A percentile compares a stretch with the other conserved stretches of the same genome.
Conservation (phyloP, 1,284 basidiomycete genomes). For the Heterobasidion irregulare region DNA sequence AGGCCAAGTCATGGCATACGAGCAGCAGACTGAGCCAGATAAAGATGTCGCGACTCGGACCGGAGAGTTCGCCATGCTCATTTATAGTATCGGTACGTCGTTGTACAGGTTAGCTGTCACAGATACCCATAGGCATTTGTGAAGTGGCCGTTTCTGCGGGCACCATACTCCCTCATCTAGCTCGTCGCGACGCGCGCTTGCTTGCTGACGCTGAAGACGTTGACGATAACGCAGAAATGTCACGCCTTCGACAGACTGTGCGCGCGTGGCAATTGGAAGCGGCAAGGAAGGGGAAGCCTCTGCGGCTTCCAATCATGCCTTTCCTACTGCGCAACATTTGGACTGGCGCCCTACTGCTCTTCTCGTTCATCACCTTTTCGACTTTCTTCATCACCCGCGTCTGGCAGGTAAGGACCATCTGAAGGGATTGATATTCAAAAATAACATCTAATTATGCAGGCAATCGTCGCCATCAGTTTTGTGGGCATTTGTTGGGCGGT, state of each 20-base stretch:
- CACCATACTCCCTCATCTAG: conserved; percentile 74
- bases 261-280: conserved; percentile 79
- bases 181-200: conserved; percentile 70
- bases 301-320: conserved; percentile 78
- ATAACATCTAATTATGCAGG: too few relatives aligned
- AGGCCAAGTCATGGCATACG: conserved; percentile 83
- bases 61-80: conserved; percentile 84
- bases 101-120: not conserved
- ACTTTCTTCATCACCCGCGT: conserved; percentile 82
- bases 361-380: conserved; percentile 68
- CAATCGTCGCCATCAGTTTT: conserved; percentile 53
- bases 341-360: conserved; percentile 79
- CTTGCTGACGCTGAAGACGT: conserved; percentile 64
- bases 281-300: conserved; percentile 56
- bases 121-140: conserved; percentile 3
- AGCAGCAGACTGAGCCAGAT: conserved; percentile 65
- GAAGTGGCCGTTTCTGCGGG: conserved; percentile 82
- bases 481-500: conserved; percentile 94
- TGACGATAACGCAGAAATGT: conserved; percentile 65
- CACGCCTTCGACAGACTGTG: conserved; percentile 63
- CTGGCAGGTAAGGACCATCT: conserved; percentile 35
- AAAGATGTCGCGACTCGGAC: conserved; percentile 76
- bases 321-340: conserved; percentile 88
- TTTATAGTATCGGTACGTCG: conserved; percentile 77
- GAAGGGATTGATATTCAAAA: not conserved